A percentile compares a stretch with the other conserved stretches of the same genome.
These are phyloP conservation scores for Dioszegia hungarica DNA, from an alignment of 768 basidiomycete species.

Conservation along the genomic window DNA sequence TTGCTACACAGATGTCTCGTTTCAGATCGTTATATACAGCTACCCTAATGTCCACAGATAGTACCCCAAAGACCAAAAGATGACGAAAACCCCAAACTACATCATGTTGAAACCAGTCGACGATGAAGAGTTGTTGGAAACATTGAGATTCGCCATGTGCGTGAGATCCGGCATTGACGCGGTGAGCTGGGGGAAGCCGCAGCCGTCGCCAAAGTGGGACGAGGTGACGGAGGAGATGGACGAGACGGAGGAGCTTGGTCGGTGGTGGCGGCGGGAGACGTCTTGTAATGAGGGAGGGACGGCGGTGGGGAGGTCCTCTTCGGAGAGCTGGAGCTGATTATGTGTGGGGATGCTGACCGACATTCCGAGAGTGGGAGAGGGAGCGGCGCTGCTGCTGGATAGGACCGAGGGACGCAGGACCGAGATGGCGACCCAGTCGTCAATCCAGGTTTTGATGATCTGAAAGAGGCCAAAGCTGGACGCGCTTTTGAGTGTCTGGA, in stretches of 20 bases:
- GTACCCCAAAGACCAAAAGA: neutral
- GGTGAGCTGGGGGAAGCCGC: neutral
- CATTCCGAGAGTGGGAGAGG: constrained; percentile 2
- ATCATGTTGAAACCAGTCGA: neutral
- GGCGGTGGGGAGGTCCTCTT: constrained; percentile 11
- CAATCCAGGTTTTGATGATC: constrained; percentile 42
- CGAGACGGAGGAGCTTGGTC: neutral
- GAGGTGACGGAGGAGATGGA: neutral
- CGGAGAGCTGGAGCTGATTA: neutral
- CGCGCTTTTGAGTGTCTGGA: constrained; percentile 29
- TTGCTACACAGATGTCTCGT: no score
- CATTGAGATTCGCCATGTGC: neutral
- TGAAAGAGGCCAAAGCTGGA: constrained; percentile 37
- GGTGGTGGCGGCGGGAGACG: neutral
- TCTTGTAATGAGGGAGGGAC: neutral
- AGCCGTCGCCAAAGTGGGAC: no score
- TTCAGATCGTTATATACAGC: neutral
- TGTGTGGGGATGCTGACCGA: constrained; percentile 7
- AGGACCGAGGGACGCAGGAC: constrained; percentile 20
- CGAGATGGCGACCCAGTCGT: constrained; percentile 35
- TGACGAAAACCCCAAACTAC: no score
- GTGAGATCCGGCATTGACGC: neutral
- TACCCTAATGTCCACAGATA: neutral
- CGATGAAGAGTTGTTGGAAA: neutral
- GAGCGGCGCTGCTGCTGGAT: neutral